phyloP scores from a whole-genome alignment of 164 flowering plant genomes.

The Kingdonia uniflora region DNA sequence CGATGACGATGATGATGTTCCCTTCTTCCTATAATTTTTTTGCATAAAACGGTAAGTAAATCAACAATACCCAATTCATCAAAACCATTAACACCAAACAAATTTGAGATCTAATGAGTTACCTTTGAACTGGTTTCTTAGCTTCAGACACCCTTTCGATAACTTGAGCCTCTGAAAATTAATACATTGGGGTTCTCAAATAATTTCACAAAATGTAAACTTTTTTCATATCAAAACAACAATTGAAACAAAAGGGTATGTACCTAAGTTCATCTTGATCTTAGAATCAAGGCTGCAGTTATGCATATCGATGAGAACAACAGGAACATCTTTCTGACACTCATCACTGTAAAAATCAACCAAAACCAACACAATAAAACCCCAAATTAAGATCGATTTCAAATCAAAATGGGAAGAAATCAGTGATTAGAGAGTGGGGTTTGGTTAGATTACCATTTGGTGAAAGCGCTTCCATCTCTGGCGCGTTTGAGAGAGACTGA shows the following conservation, averaged over 20 bases:
- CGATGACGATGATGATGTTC: too few species aligned
- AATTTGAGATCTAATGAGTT: not conserved
- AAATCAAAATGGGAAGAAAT: not conserved
- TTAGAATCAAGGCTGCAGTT: constrained; percentile 81
- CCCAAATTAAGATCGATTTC: not conserved
- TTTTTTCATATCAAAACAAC: not conserved
- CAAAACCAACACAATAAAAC: not conserved
- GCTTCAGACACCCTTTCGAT: constrained; percentile 44
- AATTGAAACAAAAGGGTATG: not conserved
- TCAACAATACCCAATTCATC: not conserved
- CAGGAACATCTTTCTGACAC: constrained; percentile 73
- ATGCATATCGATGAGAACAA: constrained; percentile 76
- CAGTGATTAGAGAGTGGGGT: too few species aligned
- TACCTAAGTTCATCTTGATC: constrained; percentile 77
- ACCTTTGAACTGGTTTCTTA: constrained; percentile 46
- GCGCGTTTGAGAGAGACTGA: constrained; percentile 45
- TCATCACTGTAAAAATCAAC: constrained; percentile 49
- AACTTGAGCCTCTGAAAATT: constrained; percentile 47
- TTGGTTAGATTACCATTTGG: constrained; percentile 36
- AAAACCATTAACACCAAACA: not conserved
- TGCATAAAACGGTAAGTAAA: not conserved
- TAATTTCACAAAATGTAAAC: too few species aligned
- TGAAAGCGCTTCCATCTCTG: constrained; percentile 79
- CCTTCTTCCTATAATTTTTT: constrained; percentile 32
- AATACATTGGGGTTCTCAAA: too few species aligned